A percentile compares a stretch with the other conserved stretches of the same genome.
Conservation (phyloP, 768 basidiomycete species). For the Pleurotus pulmonarius region DNA sequence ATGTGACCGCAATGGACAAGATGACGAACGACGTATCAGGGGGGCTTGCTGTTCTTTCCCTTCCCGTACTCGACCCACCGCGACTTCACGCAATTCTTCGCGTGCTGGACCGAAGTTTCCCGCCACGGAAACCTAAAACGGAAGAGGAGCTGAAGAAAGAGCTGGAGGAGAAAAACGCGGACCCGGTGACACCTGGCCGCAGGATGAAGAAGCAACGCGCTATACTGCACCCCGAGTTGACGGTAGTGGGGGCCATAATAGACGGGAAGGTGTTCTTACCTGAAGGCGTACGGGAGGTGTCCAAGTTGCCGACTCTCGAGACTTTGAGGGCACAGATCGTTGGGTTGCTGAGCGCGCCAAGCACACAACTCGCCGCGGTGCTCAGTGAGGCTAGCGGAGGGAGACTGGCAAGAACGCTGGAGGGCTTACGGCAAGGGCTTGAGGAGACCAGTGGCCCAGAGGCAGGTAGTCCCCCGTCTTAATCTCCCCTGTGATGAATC, state of each 20-base stretch:
- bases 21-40: constrained; percentile 59
- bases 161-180: constrained; percentile 53
- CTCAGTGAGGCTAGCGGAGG: constrained; percentile 69
- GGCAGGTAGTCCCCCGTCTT: constrained; percentile 10
- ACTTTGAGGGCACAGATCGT: constrained; percentile 80
- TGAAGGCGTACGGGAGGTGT: constrained; percentile 55
- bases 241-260: constrained; percentile 73
- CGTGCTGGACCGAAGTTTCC: constrained; percentile 62
- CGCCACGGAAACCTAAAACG: constrained; percentile 51
- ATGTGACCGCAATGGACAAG: constrained; percentile 39
- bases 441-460: constrained; percentile 18
- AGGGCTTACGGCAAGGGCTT: constrained; percentile 59
- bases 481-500: no score
- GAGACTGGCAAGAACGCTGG: constrained; percentile 64
- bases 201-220: constrained; percentile 58
- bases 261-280: constrained; percentile 70
- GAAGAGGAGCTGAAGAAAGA: constrained; percentile 46
- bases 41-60: constrained; percentile 59
- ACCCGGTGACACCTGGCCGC: constrained; percentile 67
- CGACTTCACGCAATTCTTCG: constrained; percentile 65
- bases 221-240: constrained; percentile 59
- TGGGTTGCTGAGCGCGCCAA: constrained; percentile 75
- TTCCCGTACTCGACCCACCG: constrained; percentile 69
- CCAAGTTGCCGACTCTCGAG: constrained; percentile 74
- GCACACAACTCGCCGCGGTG: constrained; percentile 67